Conservation (phyloP, 2,329 filamentous ascomycete genomes). For the Monosporascus sp. region DNA sequence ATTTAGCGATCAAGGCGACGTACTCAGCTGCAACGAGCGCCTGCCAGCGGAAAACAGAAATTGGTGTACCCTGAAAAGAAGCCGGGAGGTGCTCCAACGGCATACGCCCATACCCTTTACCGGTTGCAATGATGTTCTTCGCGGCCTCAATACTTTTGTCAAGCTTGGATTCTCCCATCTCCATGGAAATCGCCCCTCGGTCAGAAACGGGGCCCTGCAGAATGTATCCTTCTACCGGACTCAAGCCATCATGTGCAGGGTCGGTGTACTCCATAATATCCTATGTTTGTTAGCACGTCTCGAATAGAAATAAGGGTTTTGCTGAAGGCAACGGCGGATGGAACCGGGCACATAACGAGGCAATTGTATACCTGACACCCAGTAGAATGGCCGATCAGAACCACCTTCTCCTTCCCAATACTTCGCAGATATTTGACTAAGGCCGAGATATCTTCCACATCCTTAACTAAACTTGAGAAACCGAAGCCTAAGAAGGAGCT, state of each 20-base stretch:
- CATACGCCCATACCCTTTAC: constrained; percentile 50
- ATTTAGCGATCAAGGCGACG: constrained; percentile 15
- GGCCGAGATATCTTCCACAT: constrained; percentile 48
- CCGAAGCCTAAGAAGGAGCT: constrained; percentile 51
- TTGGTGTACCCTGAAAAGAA: constrained; percentile 34
- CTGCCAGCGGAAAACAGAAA: constrained; percentile 48
- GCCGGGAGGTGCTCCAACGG: constrained; percentile 37
- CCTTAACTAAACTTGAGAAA: constrained; percentile 42
- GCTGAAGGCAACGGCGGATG: no score
- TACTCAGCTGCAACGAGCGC: constrained; percentile 47
- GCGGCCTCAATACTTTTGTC: constrained; percentile 44
- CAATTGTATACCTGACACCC: constrained; percentile 43
- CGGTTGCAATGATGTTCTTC: constrained; percentile 47
- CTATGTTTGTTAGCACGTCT: constrained; percentile 25
- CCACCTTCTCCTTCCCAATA: constrained; percentile 44
- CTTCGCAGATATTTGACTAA: constrained; percentile 49
- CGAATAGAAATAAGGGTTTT: not conserved
- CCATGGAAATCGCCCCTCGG: constrained; percentile 53
- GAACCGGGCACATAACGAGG: not conserved
- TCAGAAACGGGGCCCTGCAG: constrained; percentile 78
- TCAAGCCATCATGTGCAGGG: constrained; percentile 33
- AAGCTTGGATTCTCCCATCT: constrained; percentile 38
- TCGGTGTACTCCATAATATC: constrained; percentile 52
- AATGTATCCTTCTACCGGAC: constrained; percentile 67
- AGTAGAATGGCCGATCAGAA: constrained; percentile 54